Base-by-base conservation (phyloP, 306 rosid species). In the Glycine tomentella region DNA sequence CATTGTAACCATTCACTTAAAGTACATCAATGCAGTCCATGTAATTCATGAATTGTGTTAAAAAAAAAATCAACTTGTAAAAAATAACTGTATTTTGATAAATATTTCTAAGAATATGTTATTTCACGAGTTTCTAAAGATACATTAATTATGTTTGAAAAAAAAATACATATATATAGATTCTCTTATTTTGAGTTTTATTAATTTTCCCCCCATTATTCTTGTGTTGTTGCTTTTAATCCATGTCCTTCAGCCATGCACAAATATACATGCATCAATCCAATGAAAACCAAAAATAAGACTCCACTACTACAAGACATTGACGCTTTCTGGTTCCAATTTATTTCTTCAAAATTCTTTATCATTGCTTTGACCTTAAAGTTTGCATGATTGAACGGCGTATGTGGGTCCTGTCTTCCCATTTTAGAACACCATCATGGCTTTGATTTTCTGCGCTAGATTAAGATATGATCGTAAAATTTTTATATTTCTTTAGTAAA, bases 301-400 rank as follows among this genome's bases (percentile, higher is more conserved):
- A 77, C 61, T 50, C 81, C 84, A 36, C 40, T 36, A 84, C 87
- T 84, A 79, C 55, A 52, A 74, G 69, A 84, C 89, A 89, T 62
- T 67, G 53, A 77, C 79, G 40, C 88, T 82, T 86, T 88, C 34
- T 45, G 71, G 50, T 83, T 85, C 72, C 42, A 65, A 69, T 53
- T 66, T 11, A 61, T 46, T 80, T 69, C 4, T 81, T 53, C 72
- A 56, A 84, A 48, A 65, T 83, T 67, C 33, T 67, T 64, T 58
- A 87, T 84, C 80, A 88, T 88, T 91, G 87, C 84, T 84, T 87
- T 91, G 91, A 91, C 92, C 87, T 61, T 84, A 91, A 90, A 86
- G 77, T 73, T 72, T 88, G 87, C 81, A 91, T 91, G 89, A 88
- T 87, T 86, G 83, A 89, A 87, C 91, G 97, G 98, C 90, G 88